phyloP scores from a whole-genome alignment of 2,329 filamentous ascomycete genomes.

The Acephala macrosclerotiorum region DNA sequence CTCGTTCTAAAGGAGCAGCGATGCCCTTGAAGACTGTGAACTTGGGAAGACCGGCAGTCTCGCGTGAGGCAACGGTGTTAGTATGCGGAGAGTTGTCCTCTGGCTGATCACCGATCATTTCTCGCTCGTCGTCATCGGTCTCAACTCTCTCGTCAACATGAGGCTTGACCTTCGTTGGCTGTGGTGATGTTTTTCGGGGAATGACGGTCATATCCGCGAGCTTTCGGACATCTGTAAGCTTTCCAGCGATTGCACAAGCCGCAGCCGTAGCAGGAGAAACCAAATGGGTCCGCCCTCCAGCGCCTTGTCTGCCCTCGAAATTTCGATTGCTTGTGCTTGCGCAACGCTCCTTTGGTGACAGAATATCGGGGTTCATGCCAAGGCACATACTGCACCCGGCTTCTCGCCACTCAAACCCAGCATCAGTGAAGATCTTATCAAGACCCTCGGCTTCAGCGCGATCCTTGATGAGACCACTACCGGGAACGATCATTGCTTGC shows the following conservation, averaged over 20 bases:
- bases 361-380: conserved; percentile 98
- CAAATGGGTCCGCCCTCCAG: conserved; percentile 87
- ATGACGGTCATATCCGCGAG: conserved; percentile 65
- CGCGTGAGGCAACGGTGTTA: conserved; percentile 62
- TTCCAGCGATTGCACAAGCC: conserved; percentile 87
- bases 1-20: conserved; percentile 84
- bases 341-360: conserved; percentile 90
- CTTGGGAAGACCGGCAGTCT: conserved; percentile 75
- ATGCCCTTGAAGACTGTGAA: conserved; percentile 87
- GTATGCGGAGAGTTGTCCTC: conserved; percentile 71
- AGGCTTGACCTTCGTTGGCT: conserved; percentile 47
- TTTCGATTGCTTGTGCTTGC: conserved; percentile 97
- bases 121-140: conserved; percentile 59
- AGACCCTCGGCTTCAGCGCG: conserved; percentile 92
- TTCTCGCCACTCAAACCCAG: conserved; percentile 97
- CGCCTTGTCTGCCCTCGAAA: conserved; percentile 96
- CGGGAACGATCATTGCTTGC: conserved; percentile 94
- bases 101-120: conserved; percentile 62
- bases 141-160: conserved; percentile 61
- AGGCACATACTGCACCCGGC: conserved; percentile 99
- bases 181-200: conserved; percentile 38
- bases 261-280: conserved; percentile 99
- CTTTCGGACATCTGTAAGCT: conserved; percentile 89
- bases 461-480: conserved; percentile 91
- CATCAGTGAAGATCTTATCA: conserved; percentile 89